phyloP scores from a whole-genome alignment of 2,329 filamentous ascomycete genomes.

The Colletotrichum theobromicola region DNA sequence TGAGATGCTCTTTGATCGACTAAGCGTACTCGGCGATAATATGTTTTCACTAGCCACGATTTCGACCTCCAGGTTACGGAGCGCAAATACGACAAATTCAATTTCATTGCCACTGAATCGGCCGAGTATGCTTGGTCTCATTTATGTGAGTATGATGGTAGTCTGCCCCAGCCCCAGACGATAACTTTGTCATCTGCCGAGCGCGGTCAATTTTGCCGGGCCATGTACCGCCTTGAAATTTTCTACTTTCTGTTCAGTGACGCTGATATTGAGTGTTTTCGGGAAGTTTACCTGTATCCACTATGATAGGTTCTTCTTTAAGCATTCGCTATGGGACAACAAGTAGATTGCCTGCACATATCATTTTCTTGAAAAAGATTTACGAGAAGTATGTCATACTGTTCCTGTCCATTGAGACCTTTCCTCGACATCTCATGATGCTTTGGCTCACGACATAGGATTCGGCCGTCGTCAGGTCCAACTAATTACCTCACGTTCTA shows the following conservation, averaged over 20 bases:
- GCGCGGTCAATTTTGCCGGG: neutral
- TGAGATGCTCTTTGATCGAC: fast-evolving
- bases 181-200: neutral
- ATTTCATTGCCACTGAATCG: fast-evolving
- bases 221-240: neutral
- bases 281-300: too few relatives aligned
- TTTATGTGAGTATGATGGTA: fast-evolving
- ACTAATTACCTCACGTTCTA: fast-evolving
- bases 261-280: too few relatives aligned
- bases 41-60: neutral
- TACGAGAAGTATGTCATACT: fast-evolving
- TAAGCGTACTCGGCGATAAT: neutral
- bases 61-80: neutral
- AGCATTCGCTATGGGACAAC: neutral
- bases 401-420: neutral
- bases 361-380: neutral
- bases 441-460: neutral
- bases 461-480: neutral
- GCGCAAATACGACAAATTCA: neutral
- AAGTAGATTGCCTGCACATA: neutral
- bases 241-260: neutral
- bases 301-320: neutral
- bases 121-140: neutral
- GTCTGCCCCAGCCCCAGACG: fast-evolving
- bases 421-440: neutral